phyloP scores from a whole-genome alignment of 805 yeast genomes.

The Debaryomyces tyrocola region DNA sequence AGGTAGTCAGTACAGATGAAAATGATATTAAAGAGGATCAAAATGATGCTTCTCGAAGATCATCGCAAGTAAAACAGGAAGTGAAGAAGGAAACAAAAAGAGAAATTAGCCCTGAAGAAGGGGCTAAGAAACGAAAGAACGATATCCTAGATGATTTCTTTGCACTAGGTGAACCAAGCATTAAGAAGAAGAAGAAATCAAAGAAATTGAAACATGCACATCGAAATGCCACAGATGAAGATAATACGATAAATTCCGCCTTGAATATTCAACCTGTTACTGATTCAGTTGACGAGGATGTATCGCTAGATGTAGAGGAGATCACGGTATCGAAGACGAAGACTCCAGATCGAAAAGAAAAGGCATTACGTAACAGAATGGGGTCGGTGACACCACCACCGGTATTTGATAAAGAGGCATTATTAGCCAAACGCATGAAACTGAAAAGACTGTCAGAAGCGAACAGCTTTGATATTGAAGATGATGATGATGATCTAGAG shows the following conservation, averaged over 20 bases:
- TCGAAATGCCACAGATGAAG: constrained; percentile 6
- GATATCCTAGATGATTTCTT: constrained; percentile 28
- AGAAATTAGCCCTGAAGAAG: not conserved
- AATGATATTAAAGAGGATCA: not conserved
- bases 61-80: no score
- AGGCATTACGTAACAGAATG: not conserved
- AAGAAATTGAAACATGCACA: constrained; percentile 2
- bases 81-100: not conserved
- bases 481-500: constrained; percentile 7
- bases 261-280: not conserved
- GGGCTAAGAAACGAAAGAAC: constrained; percentile 9
- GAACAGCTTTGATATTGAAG: constrained; percentile 1
- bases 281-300: not conserved
- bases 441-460: not conserved
- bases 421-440: constrained; percentile 8
- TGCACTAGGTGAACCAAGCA: constrained; percentile 15
- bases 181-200: constrained; percentile 12
- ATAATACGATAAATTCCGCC: no score
- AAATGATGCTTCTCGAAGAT: not conserved
- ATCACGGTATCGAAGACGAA: not conserved
- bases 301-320: not conserved
- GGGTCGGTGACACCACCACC: constrained; percentile 6
- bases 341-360: no score
- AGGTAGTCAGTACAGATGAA: not conserved
- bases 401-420: constrained; percentile 13